phyloP scores from a whole-genome alignment of 164 flowering plant species.

The Aristolochia fimbriata region DNA sequence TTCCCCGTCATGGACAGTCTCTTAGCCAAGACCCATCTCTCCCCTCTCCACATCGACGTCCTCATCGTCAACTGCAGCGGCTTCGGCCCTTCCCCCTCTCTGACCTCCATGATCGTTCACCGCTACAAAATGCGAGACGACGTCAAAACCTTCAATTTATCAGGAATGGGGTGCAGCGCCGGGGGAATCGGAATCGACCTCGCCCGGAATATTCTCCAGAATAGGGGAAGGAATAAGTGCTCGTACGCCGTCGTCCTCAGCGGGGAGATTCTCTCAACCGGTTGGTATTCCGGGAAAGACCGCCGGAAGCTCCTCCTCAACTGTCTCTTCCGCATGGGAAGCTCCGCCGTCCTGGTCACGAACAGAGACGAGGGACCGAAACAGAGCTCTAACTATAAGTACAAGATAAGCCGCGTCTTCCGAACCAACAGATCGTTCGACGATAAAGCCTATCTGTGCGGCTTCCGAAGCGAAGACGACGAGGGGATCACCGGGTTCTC shows the following conservation, averaged over 20 bases:
- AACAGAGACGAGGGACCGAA: slow-evolving; percentile 34
- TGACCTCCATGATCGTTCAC: slow-evolving; percentile 51
- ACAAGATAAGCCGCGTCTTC: slow-evolving; percentile 20
- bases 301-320: slow-evolving; percentile 42
- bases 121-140: slow-evolving; percentile 41
- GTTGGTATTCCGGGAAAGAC: slow-evolving; percentile 65
- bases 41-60: slow-evolving; percentile 40
- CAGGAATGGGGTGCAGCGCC: slow-evolving; percentile 86
- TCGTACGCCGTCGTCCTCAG: slow-evolving; percentile 49
- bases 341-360: slow-evolving; percentile 43
- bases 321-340: slow-evolving; percentile 64
- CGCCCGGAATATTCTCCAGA: slow-evolving; percentile 31
- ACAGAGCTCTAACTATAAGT: slow-evolving; percentile 28
- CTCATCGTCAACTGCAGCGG: slow-evolving; percentile 64
- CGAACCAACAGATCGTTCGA: slow-evolving; percentile 44
- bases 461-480: slow-evolving; percentile 45
- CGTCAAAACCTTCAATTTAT: slow-evolving; percentile 47
- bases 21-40: slow-evolving; percentile 34
- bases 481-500: slow-evolving; percentile 52
- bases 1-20: slow-evolving; percentile 62
- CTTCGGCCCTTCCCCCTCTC: slow-evolving; percentile 60
- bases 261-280: slow-evolving; percentile 58
- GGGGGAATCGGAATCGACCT: slow-evolving; percentile 40
- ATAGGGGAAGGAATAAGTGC: slow-evolving; percentile 25
- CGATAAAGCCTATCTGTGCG: slow-evolving; percentile 39